A percentile compares a stretch with the other conserved stretches of the same genome.
phyloP scores from a whole-genome alignment of 371 early-diverging fungal species.

The Mucor velutinosus region DNA sequence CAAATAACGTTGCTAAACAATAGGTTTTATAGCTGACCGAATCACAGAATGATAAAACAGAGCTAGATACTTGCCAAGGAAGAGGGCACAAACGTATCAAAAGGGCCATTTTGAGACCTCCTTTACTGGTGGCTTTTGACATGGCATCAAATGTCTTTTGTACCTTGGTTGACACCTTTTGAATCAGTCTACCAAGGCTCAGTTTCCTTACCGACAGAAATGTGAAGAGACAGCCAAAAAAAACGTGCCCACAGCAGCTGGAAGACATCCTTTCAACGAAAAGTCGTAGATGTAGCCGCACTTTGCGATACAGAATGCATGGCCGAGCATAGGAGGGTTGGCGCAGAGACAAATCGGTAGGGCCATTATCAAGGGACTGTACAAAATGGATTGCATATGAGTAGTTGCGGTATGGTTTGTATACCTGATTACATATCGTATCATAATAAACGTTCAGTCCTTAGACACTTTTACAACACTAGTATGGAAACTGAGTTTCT shows the following conservation, averaged over 20 bases:
- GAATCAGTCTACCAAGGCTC: not conserved
- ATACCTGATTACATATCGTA: not conserved
- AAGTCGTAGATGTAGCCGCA: conserved; percentile 41
- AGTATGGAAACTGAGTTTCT: no score
- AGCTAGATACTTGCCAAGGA: conserved; percentile 41
- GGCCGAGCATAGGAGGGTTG: conserved; percentile 40
- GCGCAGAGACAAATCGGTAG: conserved; percentile 12
- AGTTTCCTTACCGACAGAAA: not conserved
- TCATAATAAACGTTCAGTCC: no score
- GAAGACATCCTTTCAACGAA: not conserved
- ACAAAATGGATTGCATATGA: conserved; percentile 25
- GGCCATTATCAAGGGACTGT: conserved; percentile 11
- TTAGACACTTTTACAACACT: no score
- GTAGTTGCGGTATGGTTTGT: not conserved
- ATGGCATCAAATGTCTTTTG: conserved; percentile 31
- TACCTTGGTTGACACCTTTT: not conserved
- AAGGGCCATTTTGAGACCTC: conserved; percentile 39
- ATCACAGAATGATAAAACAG: conserved; percentile 28
- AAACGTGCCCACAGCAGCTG: conserved; percentile 19
- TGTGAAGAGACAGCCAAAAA: conserved; percentile 11
- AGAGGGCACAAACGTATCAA: conserved; percentile 42
- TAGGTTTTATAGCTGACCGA: conserved; percentile 17
- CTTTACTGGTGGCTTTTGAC: conserved; percentile 38
- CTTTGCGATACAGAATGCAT: conserved; percentile 24
- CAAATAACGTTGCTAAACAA: conserved; percentile 24